Conservation (phyloP, 345 rosid genomes). For the Aquilaria sinensis region DNA sequence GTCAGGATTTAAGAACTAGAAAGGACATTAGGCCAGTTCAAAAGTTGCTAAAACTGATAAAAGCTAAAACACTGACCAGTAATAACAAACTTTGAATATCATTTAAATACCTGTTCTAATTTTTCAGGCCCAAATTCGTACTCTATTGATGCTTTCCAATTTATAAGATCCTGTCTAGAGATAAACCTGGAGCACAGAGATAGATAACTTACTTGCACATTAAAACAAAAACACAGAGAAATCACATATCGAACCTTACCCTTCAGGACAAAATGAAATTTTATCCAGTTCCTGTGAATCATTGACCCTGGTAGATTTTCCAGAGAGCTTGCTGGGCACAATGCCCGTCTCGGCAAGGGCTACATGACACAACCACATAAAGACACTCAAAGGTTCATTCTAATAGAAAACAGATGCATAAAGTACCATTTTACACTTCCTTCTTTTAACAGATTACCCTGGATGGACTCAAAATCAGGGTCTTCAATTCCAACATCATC, state of each 20-base stretch:
- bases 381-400: conserved; percentile 3
- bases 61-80: neutral
- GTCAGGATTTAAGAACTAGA: conserved; percentile 57
- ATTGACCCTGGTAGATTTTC: conserved; percentile 19
- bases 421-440: conserved; percentile 5
- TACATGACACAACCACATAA: conserved; percentile 24
- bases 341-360: conserved; percentile 87
- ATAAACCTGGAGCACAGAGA: conserved; percentile 42
- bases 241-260: conserved; percentile 26
- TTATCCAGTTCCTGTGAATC: conserved; percentile 21
- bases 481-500: conserved; percentile 59
- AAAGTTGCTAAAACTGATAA: neutral
- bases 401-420: neutral
- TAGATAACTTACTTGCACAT: too few relatives aligned
- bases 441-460: conserved; percentile 31
- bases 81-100: conserved; percentile 4
- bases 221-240: neutral
- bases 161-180: conserved; percentile 64
- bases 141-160: conserved; percentile 82
- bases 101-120: conserved; percentile 49
- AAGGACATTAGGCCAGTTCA: conserved; percentile 18
- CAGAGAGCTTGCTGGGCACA: conserved; percentile 48
- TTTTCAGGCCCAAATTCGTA: conserved; percentile 40
- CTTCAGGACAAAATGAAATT: conserved; percentile 50
- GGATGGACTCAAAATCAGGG: conserved; percentile 60